phyloP scores from a whole-genome alignment of 805 yeast genomes.

The Lipomyces sp. region DNA sequence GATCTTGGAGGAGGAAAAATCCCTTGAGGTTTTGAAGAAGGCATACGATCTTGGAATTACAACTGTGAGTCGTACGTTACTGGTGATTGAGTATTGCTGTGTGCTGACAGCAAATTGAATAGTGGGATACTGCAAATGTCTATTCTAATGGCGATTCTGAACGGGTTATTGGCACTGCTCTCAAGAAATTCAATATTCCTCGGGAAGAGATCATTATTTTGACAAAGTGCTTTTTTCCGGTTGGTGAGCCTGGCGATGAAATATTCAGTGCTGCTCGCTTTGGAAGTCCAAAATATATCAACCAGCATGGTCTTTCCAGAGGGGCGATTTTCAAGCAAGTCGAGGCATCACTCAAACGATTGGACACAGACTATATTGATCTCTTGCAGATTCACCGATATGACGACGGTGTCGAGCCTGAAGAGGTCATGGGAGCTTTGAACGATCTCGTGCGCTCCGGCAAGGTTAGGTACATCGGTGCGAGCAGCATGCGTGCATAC shows the following conservation, averaged over 20 bases:
- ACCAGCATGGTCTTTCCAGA: constrained; percentile 43
- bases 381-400: constrained; percentile 58
- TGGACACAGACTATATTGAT: constrained; percentile 49
- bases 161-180: constrained; percentile 49
- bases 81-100: too few relatives aligned
- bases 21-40: constrained; percentile 4
- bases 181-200: constrained; percentile 49
- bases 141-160: constrained; percentile 46
- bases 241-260: neutral
- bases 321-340: constrained; percentile 49
- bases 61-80: constrained; percentile 29
- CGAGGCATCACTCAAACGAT: constrained; percentile 39
- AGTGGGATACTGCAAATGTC: too few relatives aligned
- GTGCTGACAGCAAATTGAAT: too few relatives aligned
- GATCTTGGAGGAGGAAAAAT: constrained; percentile 4
- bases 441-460: constrained; percentile 51
- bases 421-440: constrained; percentile 56
- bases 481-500: constrained; percentile 56
- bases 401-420: constrained; percentile 48
- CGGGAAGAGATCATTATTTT: constrained; percentile 54
- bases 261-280: neutral
- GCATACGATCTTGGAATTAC: constrained; percentile 40
- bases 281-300: constrained; percentile 26
- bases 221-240: constrained; percentile 41
- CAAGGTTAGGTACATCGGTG: constrained; percentile 56